Evolutionary conservation across 1,139 yeast genomes (phyloP).

Genomic region (Yamadazyma jaroonii): DNA sequence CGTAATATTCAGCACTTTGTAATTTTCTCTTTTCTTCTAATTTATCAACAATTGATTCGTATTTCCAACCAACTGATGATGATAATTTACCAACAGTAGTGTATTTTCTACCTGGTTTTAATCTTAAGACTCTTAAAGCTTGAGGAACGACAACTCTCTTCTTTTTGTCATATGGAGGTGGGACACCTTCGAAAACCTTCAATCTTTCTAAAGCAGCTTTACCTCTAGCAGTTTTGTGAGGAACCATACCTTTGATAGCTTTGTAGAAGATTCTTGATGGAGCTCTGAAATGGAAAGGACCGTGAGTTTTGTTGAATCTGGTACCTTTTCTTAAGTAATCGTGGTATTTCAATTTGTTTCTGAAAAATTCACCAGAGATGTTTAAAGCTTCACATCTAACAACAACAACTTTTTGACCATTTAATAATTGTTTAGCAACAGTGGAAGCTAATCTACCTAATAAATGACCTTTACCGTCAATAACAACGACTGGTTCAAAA

Average conservation of each 20-base stretch:
- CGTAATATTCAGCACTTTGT: constrained; percentile 98
- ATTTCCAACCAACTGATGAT: constrained; percentile 98
- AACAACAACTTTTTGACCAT: constrained; percentile 97
- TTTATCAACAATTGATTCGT: constrained; percentile 96
- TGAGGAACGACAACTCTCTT: constrained; percentile 99
- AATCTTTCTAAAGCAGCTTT: constrained; percentile 99
- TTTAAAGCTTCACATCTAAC: constrained; percentile 98
- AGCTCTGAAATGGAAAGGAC: constrained; percentile 99
- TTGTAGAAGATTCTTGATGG: constrained; percentile 99
- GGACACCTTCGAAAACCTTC: constrained; percentile 99
- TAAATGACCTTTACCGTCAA: constrained; percentile 99
- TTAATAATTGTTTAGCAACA: constrained; percentile 96
- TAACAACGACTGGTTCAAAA: constrained; percentile 95
- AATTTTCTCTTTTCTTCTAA: constrained; percentile 99
- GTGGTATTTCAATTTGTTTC: constrained; percentile 99
- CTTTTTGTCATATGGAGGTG: constrained; percentile 99
- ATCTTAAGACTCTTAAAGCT: constrained; percentile 98
- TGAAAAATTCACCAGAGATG: constrained; percentile 99
- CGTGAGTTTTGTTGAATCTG: constrained; percentile 97
- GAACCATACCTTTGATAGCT: constrained; percentile 99
- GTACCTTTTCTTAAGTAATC: constrained; percentile 99
- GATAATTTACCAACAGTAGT: constrained; percentile 97
- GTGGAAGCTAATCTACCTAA: constrained; percentile 99
- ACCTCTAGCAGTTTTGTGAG: constrained; percentile 99
- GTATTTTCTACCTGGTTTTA: constrained; percentile 99